These are phyloP conservation scores for Trichopus zeylanicus DNA, from an alignment of 116 monocot species.

Conservation along the genomic window DNA sequence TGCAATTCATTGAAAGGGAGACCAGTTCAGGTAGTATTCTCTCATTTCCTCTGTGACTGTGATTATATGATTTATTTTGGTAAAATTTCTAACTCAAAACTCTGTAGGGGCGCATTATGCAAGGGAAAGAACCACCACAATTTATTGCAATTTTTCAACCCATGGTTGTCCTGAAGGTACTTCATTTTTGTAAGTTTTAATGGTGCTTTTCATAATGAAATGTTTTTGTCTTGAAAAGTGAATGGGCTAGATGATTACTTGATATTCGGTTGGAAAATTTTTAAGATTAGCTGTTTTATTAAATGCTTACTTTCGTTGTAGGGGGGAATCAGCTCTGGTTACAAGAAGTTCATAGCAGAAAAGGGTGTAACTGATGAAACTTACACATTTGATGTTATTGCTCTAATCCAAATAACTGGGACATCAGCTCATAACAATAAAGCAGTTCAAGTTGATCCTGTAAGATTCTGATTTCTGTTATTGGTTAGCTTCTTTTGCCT, in stretches of 20 bases:
- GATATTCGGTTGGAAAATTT: background rate
- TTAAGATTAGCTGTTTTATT: background rate
- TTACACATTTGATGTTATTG: slow-evolving; percentile 71
- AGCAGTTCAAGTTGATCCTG: slow-evolving; percentile 89
- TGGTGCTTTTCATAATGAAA: background rate
- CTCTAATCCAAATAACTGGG: slow-evolving; percentile 70
- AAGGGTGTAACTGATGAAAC: slow-evolving; percentile 68
- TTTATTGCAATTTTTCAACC: slow-evolving; percentile 97
- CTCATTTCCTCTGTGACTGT: background rate
- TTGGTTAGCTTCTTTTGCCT: background rate
- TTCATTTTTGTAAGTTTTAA: background rate
- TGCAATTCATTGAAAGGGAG: slow-evolving; percentile 93
- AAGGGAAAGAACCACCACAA: slow-evolving; percentile 97
- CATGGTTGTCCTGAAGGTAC: slow-evolving; percentile 96
- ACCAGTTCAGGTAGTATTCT: slow-evolving; percentile 61
- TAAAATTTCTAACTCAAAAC: background rate
- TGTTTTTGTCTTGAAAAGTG: background rate
- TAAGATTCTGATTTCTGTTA: slow-evolving; percentile 14
- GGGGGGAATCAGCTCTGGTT: slow-evolving; percentile 90
- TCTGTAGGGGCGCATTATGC: slow-evolving; percentile 73
- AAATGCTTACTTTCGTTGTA: slow-evolving; percentile 5
- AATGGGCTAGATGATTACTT: background rate
- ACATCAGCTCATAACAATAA: slow-evolving; percentile 83
- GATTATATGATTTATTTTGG: background rate
- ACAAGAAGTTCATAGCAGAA: slow-evolving; percentile 67